Evolutionary conservation across 2,329 filamentous ascomycete genomes (phyloP), one percentile per base, ranked within the genome.

Genomic region (Aspergillus neoniger): DNA sequence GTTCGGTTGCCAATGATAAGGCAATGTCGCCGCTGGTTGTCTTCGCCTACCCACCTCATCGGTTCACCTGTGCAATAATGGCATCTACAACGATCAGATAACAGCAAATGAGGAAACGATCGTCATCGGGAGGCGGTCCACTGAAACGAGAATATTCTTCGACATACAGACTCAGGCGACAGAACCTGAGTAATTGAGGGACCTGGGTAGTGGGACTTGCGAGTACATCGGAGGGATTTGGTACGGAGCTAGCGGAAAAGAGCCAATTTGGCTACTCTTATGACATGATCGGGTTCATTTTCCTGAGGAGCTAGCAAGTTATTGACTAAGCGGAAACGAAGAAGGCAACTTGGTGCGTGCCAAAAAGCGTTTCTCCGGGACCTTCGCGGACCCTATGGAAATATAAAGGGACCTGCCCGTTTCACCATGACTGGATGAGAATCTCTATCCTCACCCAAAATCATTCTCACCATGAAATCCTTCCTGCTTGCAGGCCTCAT

Each of bases 201-300:
- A 44, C 15, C 25, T 32, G 15, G 47, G 2, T 17, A 12, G 47
- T 50, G 47, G 47, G 47, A 50, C 47, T 44, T 28, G 32, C 25
- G 47, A 50, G 47, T 23, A 55, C 9, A 55, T 21, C n/a, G 53
- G 39, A 47, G 10, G 53, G 53, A 30, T 55, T 47, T 44, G 47
- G 47, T 17, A 32, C 47, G 47, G 47, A 17, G 3, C 8, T 50
- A 30, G 12, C 47, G 17, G 25, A 10, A 50, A 21, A 30, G 32
- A n/a, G 14, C 12, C 25, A 10, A 4, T 10, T 32, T 10, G 47
- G 15, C 47, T 7, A 17, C 32, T 30, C 25, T 9, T 17, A 12
- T 28, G 21, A 49, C 21, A 49, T 15, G 1, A n/a, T 15, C 23
- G 44, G 44, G 19, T 28, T 30, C 23, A 49, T 28, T 49, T 49